Evolutionary conservation across 345 rosid species (phyloP).

Genomic region (Arabis alpina): DNA sequence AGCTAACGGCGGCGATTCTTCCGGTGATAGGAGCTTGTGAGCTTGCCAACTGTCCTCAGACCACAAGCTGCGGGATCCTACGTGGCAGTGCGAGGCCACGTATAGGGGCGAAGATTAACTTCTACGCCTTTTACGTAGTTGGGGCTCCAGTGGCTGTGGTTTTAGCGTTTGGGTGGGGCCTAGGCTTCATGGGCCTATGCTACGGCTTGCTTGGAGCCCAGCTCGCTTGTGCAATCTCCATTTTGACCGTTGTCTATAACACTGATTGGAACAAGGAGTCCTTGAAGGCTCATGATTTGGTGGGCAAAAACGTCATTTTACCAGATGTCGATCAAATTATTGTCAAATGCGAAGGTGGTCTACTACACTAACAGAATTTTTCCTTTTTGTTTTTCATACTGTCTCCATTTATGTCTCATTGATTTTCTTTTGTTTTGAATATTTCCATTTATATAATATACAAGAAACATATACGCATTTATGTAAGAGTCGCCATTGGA

Average conservation of each 20-base stretch:
- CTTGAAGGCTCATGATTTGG: constrained; percentile 65
- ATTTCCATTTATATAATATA: constrained; percentile 14
- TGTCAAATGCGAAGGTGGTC: constrained; percentile 52
- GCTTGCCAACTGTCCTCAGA: constrained; percentile 94
- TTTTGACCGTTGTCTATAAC: constrained; percentile 60
- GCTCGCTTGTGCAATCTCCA: constrained; percentile 68
- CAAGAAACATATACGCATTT: not conserved
- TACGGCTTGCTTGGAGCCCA: constrained; percentile 90
- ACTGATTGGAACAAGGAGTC: constrained; percentile 89
- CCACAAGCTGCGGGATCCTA: constrained; percentile 86
- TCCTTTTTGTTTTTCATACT: constrained; percentile 9
- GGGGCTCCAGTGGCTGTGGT: constrained; percentile 78
- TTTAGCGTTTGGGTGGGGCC: constrained; percentile 61
- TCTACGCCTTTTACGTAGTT: constrained; percentile 79
- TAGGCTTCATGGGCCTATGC: constrained; percentile 86
- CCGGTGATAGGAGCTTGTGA: constrained; percentile 91
- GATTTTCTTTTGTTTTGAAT: constrained; percentile 11
- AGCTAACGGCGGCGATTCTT: constrained; percentile 59
- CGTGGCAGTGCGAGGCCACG: constrained; percentile 88
- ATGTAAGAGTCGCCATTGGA: constrained; percentile 25
- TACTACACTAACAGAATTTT: constrained; percentile 24
- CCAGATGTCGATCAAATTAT: constrained; percentile 40
- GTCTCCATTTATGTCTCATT: constrained; percentile 21
- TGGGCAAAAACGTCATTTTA: constrained; percentile 50
- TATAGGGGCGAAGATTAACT: constrained; percentile 67